Evolutionary conservation across 1,284 basidiomycete genomes (phyloP).

Genomic region (Paramarasmius palmivorus): DNA sequence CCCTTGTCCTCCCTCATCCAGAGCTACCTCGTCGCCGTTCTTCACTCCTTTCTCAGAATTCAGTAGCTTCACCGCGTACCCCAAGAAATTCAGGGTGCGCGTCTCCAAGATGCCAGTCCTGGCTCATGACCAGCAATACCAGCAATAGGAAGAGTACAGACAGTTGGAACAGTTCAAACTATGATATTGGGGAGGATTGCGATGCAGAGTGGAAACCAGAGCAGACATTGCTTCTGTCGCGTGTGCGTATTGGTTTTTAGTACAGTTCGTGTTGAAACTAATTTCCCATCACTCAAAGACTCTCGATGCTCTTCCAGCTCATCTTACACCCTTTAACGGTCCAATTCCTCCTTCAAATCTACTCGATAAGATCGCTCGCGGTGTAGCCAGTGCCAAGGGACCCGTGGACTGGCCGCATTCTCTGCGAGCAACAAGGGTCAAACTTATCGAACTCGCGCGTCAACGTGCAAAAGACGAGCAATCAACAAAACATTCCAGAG

Average conservation of each 20-base stretch:
- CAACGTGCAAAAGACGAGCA: constrained; percentile 55
- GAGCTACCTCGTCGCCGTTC: constrained; percentile 43
- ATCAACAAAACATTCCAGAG: constrained; percentile 34
- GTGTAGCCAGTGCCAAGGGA: constrained; percentile 69
- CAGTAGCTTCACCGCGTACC: constrained; percentile 46
- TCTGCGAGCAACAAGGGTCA: constrained; percentile 73
- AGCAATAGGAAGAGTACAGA: constrained; percentile 72
- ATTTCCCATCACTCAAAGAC: constrained; percentile 46
- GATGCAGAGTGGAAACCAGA: constrained; percentile 75
- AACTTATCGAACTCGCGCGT: constrained; percentile 74
- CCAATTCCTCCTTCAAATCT: constrained; percentile 78
- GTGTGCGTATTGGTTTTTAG: constrained; percentile 45
- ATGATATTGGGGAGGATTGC: constrained; percentile 56
- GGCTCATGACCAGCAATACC: constrained; percentile 43
- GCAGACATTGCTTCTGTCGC: constrained; percentile 61
- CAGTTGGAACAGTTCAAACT: constrained; percentile 80
- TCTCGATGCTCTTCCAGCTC: constrained; percentile 77
- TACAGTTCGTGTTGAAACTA: constrained; percentile 12
- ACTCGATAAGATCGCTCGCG: constrained; percentile 79
- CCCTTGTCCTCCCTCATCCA: constrained; percentile 57
- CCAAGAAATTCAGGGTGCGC: constrained; percentile 38
- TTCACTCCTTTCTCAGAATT: constrained; percentile 37
- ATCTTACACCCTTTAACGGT: constrained; percentile 81
- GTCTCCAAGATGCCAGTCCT: constrained; percentile 43
- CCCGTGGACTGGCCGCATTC: constrained; percentile 79